A percentile compares a stretch with the other conserved stretches of the same genome.
These are phyloP conservation scores for Asterella californica DNA, from an alignment of 225 moss, liverwort and hornwort species.

Conservation along the genomic window DNA sequence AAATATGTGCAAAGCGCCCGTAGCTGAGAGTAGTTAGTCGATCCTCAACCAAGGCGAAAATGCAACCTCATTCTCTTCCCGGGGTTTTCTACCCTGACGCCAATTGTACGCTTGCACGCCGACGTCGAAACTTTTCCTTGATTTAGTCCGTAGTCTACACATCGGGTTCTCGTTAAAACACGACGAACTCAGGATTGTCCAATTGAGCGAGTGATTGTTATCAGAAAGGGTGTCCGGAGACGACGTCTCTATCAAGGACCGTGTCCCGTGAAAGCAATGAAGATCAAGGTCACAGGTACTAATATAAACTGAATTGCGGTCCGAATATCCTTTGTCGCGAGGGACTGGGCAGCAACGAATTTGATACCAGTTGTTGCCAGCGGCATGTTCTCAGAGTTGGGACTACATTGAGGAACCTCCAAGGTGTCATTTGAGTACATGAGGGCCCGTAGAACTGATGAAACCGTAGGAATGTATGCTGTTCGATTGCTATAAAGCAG, in stretches of 20 bases:
- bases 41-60: too few species aligned
- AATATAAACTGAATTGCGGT: neutral
- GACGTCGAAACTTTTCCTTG: too few species aligned
- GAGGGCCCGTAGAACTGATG: conserved; percentile 26
- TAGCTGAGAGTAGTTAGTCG: too few species aligned
- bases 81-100: too few species aligned
- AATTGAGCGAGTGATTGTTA: neutral
- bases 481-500: conserved; percentile 28
- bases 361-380: conserved; percentile 18
- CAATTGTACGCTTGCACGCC: too few species aligned
- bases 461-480: conserved; percentile 29
- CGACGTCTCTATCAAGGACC: neutral
- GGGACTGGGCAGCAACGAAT: neutral
- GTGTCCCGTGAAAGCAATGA: conserved; percentile 1
- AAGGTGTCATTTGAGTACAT: conserved; percentile 20
- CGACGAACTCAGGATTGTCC: neutral
- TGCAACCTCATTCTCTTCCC: too few species aligned
- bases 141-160: too few species aligned
- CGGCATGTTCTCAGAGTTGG: conserved; percentile 24
- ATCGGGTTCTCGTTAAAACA: too few species aligned
- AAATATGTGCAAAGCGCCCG: too few species aligned
- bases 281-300: neutral
- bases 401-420: conserved; percentile 21
- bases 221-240: neutral
- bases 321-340: neutral